A percentile compares a stretch with the other conserved stretches of the same genome.
Evolutionary conservation across 805 yeast species (phyloP).

Genomic region (Candida awuae): DNA sequence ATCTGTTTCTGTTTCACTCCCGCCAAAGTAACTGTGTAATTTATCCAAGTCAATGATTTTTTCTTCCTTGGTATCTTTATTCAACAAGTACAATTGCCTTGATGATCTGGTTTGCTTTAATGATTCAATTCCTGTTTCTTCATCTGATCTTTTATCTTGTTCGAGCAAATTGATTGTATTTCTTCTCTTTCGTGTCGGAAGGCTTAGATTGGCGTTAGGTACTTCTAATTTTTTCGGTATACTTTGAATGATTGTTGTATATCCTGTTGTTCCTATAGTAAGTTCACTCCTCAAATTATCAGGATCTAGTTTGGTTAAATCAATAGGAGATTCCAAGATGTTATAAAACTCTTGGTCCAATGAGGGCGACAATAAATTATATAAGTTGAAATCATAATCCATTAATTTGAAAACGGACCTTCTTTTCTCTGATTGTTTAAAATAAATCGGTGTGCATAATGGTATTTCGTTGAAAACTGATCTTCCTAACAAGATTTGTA

Average conservation of each 20-base stretch:
- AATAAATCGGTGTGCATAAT: constrained; percentile 28
- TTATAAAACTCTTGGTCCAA: constrained; percentile 22
- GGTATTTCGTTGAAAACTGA: constrained; percentile 36
- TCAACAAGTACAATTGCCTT: constrained; percentile 21
- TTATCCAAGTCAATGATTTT: constrained; percentile 24
- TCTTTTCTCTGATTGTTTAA: constrained; percentile 21
- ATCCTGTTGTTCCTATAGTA: constrained; percentile 18
- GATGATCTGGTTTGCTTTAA: constrained; percentile 26
- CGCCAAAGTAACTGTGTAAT: constrained; percentile 25
- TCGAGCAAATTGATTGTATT: constrained; percentile 24
- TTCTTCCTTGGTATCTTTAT: constrained; percentile 16
- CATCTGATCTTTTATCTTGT: constrained; percentile 5
- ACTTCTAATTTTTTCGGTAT: constrained; percentile 10
- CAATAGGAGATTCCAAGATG: constrained; percentile 21
- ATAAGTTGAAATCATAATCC: constrained; percentile 30
- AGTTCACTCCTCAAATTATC: constrained; percentile 22
- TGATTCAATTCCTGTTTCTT: constrained; percentile 11
- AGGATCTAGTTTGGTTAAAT: constrained; percentile 22
- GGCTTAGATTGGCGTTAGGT: not conserved
- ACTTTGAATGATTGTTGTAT: constrained; percentile 19
- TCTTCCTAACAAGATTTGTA: constrained; percentile 32
- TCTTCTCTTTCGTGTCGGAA: constrained; percentile 14
- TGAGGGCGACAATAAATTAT: constrained; percentile 19
- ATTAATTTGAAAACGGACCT: constrained; percentile 23
- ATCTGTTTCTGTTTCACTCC: constrained; percentile 17